These are phyloP conservation scores for Cytospora piceicola DNA, from an alignment of 2,329 filamentous ascomycete species.

Conservation along the genomic window DNA sequence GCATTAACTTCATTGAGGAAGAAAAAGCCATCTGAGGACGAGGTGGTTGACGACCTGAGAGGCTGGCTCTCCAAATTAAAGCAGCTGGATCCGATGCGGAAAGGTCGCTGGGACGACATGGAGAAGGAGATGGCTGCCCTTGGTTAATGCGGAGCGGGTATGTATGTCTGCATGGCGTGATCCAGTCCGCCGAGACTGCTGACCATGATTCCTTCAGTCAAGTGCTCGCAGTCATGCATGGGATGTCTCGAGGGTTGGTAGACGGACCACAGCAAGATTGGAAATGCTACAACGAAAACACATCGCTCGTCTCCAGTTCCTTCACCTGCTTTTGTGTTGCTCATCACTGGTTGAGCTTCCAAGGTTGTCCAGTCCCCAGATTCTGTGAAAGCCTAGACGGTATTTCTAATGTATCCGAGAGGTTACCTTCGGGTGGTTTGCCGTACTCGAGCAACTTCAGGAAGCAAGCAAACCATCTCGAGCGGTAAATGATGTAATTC, in stretches of 20 bases:
- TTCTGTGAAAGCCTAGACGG: conserved; percentile 12
- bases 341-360: background rate
- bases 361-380: background rate
- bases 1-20: conserved; percentile 58
- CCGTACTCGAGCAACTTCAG: background rate
- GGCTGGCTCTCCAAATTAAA: conserved; percentile 68
- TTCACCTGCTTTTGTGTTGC: background rate
- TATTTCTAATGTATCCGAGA: conserved; percentile 3
- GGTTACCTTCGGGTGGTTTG: conserved; percentile 1
- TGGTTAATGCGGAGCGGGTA: background rate
- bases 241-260: background rate
- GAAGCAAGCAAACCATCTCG: conserved; percentile 4
- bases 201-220: too few relatives aligned
- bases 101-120: conserved; percentile 75
- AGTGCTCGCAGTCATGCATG: too few relatives aligned
- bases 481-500: conserved; percentile 11
- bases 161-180: too few relatives aligned
- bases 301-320: background rate
- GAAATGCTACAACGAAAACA: background rate
- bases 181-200: too few relatives aligned
- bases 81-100: conserved; percentile 73
- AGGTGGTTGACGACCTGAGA: conserved; percentile 53
- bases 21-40: conserved; percentile 43
- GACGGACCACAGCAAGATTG: background rate
- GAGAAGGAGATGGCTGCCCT: conserved; percentile 47